Conservation (phyloP, 371 early-diverging fungal genomes). For the Mortierella sp. region DNA sequence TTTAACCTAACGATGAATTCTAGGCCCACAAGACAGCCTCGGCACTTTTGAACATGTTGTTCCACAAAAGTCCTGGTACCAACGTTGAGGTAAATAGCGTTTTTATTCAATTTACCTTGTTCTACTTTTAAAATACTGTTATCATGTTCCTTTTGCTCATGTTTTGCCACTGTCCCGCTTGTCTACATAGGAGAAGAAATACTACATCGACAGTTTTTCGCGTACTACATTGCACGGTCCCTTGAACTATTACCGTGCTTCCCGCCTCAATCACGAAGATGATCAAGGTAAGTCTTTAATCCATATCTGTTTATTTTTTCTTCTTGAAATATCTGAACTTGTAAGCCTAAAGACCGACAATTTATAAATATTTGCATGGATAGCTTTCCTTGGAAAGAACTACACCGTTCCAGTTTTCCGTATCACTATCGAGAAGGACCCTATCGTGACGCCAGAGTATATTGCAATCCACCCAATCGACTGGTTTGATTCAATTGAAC, state of each 20-base stretch:
- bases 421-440: conserved; percentile 9
- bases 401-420: conserved; percentile 1
- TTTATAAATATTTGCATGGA: background rate
- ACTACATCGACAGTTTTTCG: conserved; percentile 15
- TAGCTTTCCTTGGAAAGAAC: conserved; percentile 16
- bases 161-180: too few relatives aligned
- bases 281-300: conserved; percentile 12
- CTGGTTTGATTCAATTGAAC: background rate
- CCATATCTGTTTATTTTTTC: too few relatives aligned
- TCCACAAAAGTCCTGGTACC: background rate
- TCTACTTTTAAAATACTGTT: too few relatives aligned
- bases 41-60: background rate
- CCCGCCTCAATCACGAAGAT: conserved; percentile 16
- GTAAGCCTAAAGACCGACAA: background rate
- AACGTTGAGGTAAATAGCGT: background rate
- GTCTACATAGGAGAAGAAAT: conserved; percentile 17
- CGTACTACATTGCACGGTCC: conserved; percentile 20
- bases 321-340: too few relatives aligned
- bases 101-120: too few relatives aligned
- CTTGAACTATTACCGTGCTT: conserved; percentile 25
- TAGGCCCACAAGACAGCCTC: background rate
- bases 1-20: background rate
- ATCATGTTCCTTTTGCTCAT: too few relatives aligned
- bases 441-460: conserved; percentile 1
- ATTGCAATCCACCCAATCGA: background rate